Conservation (phyloP, 257 asterid genomes). For the Cruciata laevipes region DNA sequence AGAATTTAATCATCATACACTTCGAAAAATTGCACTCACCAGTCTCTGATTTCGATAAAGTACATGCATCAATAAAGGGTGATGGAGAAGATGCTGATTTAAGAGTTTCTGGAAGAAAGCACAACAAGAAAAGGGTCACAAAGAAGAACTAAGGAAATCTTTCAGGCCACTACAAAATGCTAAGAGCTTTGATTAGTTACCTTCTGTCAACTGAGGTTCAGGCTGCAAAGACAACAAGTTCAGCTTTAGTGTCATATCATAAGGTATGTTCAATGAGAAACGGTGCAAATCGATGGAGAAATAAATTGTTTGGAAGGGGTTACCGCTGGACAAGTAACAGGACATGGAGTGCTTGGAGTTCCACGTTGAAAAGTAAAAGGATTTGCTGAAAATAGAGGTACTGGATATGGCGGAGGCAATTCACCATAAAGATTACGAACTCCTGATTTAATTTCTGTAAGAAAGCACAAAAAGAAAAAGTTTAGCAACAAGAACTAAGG, state of each 20-base stretch:
- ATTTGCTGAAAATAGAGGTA: too few relatives aligned
- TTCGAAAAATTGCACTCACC: slow-evolving; percentile 15
- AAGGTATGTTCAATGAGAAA: not conserved
- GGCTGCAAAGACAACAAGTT: not conserved
- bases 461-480: not conserved
- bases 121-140: not conserved
- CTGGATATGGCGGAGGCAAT: too few relatives aligned
- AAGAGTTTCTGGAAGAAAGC: not conserved
- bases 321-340: not conserved
- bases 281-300: not conserved
- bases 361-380: slow-evolving; percentile 21
- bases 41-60: slow-evolving; percentile 2
- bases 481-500: not conserved
- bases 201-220: not conserved
- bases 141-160: not conserved
- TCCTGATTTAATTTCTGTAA: not conserved
- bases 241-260: not conserved
- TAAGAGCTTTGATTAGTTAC: not conserved
- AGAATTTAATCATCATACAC: not conserved
- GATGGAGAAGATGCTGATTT: slow-evolving; percentile 12
- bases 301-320: not conserved
- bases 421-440: too few relatives aligned
- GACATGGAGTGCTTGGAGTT: slow-evolving; percentile 12
- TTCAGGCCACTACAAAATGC: not conserved
- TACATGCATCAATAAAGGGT: too few relatives aligned